phyloP scores from a whole-genome alignment of 495 filamentous ascomycete species.

The Coniosporium apollinis region DNA sequence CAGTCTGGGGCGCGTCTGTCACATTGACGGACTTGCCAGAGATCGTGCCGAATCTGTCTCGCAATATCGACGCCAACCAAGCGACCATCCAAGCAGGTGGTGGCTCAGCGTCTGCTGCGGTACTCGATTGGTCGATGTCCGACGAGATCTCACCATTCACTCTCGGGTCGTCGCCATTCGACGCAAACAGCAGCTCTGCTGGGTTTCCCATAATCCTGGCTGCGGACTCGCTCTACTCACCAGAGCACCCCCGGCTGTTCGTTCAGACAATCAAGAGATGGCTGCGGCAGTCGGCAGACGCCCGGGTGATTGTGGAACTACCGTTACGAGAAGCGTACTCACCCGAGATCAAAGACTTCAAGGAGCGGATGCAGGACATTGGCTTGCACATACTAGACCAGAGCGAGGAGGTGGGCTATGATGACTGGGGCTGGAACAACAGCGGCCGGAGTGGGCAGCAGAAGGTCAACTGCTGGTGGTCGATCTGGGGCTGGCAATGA shows the following conservation, averaged over 20 bases:
- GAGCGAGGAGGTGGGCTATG: conserved; percentile 47
- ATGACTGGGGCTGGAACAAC: too few relatives aligned
- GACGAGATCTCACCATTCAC: background rate
- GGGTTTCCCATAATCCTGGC: conserved; percentile 47
- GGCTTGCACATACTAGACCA: conserved; percentile 39
- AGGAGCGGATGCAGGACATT: conserved; percentile 31
- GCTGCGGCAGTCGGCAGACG: conserved; percentile 29
- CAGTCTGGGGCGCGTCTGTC: conserved; percentile 24
- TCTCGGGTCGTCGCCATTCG: conserved; percentile 13
- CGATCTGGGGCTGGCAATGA: too few relatives aligned
- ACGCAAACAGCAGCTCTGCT: conserved; percentile 14
- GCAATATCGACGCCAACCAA: conserved; percentile 41
- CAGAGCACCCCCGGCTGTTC: conserved; percentile 45
- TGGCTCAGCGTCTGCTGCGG: conserved; percentile 29
- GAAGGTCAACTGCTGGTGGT: too few relatives aligned
- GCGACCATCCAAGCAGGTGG: conserved; percentile 7
- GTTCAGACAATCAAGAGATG: conserved; percentile 38
- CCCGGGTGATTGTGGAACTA: conserved; percentile 45
- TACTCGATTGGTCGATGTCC: conserved; percentile 51
- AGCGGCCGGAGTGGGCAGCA: too few relatives aligned
- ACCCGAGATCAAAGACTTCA: conserved; percentile 36
- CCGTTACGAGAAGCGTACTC: conserved; percentile 45
- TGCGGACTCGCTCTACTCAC: conserved; percentile 55
- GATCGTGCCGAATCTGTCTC: conserved; percentile 49
- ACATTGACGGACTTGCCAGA: conserved; percentile 50